phyloP scores from a whole-genome alignment of 345 rosid genomes.

The Firmiana major region DNA sequence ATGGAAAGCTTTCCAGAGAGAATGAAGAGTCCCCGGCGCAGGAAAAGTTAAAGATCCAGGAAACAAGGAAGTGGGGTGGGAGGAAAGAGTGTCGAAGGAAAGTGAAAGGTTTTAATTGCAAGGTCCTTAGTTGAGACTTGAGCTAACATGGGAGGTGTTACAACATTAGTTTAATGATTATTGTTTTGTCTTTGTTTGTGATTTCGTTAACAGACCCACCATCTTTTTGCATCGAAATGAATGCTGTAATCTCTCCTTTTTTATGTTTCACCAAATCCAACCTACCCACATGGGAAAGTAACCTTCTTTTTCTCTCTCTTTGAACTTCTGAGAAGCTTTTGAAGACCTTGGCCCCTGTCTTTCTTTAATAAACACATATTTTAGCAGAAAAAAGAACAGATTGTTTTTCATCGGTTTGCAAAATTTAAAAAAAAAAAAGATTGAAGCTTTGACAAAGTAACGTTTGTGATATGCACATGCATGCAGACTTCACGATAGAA shows the following conservation, averaged over 20 bases:
- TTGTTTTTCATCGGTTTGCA: no score
- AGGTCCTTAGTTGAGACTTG: not conserved
- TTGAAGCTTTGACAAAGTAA: no score
- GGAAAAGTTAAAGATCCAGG: conserved; percentile 29
- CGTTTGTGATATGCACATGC: no score
- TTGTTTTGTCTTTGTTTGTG: not conserved
- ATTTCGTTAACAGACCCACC: not conserved
- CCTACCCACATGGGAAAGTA: conserved; percentile 12
- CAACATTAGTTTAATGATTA: not conserved
- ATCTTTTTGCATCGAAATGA: not conserved
- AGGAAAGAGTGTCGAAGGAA: not conserved
- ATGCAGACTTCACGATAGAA: no score
- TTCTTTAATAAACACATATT: no score
- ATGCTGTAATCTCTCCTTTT: not conserved
- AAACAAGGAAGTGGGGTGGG: conserved; percentile 22
- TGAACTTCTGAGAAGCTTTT: not conserved
- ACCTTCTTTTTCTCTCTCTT: not conserved
- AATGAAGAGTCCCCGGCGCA: conserved; percentile 3
- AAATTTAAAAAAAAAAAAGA: no score
- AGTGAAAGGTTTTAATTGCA: not conserved
- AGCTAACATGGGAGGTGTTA: conserved; percentile 11
- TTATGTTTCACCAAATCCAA: not conserved
- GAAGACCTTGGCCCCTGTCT: not conserved
- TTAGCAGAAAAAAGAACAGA: no score
- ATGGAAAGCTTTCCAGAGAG: conserved; percentile 10